Base-by-base conservation (phyloP, 106 monocot species). In the Allium fistulosum region DNA sequence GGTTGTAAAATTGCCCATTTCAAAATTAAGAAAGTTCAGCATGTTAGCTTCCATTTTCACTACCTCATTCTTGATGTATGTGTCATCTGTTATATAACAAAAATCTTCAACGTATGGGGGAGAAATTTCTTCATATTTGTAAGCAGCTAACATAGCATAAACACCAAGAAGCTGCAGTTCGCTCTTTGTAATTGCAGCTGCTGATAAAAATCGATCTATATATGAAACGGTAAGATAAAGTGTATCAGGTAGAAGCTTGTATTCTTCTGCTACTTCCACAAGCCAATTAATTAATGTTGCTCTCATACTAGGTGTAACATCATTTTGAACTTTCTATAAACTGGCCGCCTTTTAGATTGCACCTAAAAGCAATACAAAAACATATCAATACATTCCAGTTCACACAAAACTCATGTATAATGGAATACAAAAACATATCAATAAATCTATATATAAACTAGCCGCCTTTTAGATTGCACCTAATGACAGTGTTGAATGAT, bases 71-170 rank as follows among this genome's bases (percentile, higher is more conserved):
- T 77, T 87, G 4, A 75, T 80, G 68, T 85, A 90, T 53, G 84
- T 83, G 63, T 94, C 82, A 51, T 83, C 90, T 1, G 87, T 94
- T 2, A 85, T 90, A 45, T 90, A 82, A 58, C 82, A 87, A 58
- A 87, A 87, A 27, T 87, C 87, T 65, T 87, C 87, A 11, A 84
- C 87, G 22, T 22, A 22, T 22, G 77, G 94, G 87, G 67, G 87
- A 13, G 63, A 76, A 9, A 87, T 85, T 58, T 94, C 94, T 71
- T 94, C 90, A 66, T 87, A 94, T 51, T 94, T 94, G 37, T 85
- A 80, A 5, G 92, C 92, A 50, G 88, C 77, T 12, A 93, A 76
- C 92, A 93, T 93, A 26, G 74, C 10, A 88, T 74, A 1, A 71
- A 88, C 85, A 3, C 92, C 92, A 12, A 93, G 80, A 49, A 93